Percentiles rank a stretch among this genome's conserved stretches.
Evolutionary conservation across 768 basidiomycete species (phyloP).

Genomic region (Rhizopogon salebrosus): DNA sequence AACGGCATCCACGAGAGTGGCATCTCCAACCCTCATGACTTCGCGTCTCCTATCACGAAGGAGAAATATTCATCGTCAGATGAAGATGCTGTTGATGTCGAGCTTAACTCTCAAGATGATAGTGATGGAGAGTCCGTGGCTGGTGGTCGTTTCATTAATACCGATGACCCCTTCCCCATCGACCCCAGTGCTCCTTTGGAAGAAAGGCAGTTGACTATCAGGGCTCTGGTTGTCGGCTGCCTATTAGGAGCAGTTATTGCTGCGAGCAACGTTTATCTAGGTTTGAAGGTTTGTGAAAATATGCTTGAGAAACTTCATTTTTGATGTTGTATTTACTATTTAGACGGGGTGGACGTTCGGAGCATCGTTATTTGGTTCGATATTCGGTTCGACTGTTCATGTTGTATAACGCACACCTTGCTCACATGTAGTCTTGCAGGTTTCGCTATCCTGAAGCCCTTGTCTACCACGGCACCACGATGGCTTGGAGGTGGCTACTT

Average conservation of each 20-base stretch:
- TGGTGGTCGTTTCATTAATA: neutral
- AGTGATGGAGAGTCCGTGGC: neutral
- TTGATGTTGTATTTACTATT: neutral
- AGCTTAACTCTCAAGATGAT: slow-evolving; percentile 5
- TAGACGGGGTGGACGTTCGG: slow-evolving; percentile 62
- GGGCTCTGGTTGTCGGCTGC: slow-evolving; percentile 48
- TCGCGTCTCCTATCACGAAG: neutral
- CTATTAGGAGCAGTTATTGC: slow-evolving; percentile 49
- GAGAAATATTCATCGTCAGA: slow-evolving; percentile 2
- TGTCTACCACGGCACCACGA: slow-evolving; percentile 43
- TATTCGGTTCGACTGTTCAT: slow-evolving; percentile 4
- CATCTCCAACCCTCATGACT: neutral
- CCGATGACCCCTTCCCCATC: slow-evolving; percentile 45
- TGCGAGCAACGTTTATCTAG: slow-evolving; percentile 63
- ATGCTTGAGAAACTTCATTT: neutral
- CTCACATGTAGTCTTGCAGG: slow-evolving; percentile 34
- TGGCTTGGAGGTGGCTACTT: slow-evolving; percentile 48
- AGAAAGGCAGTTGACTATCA: slow-evolving; percentile 37
- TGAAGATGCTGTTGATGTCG: slow-evolving; percentile 3
- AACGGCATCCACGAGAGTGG: slow-evolving; percentile 3
- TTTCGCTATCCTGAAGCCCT: slow-evolving; percentile 54
- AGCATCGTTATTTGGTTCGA: slow-evolving; percentile 49
- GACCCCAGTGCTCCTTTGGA: slow-evolving; percentile 38
- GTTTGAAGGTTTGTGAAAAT: slow-evolving; percentile 38
- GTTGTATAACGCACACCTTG: slow-evolving; percentile 29